Evolutionary conservation across 2,329 filamentous ascomycete genomes (phyloP), one percentile per base, ranked within the genome.

Genomic region (Aspergillus quadrilineatus): DNA sequence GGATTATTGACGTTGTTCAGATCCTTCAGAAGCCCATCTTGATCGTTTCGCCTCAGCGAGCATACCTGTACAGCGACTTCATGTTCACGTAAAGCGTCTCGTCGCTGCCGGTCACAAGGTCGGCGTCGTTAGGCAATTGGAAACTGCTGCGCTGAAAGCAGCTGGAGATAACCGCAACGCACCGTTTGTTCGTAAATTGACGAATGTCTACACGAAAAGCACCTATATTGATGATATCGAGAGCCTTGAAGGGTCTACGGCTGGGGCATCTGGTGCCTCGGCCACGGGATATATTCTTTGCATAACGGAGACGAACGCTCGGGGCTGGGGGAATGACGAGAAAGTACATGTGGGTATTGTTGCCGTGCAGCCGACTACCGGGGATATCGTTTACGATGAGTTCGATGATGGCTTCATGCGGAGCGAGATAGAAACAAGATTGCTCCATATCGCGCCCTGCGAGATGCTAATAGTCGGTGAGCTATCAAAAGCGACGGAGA

Each of bases 351-450:
- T 97, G 26, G 94, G 94, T 1, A 85, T 99, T 56, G 81, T 99
- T 22, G 94, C 94, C 28, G 94, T 99, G 4, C 94, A 99, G 67
- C 94, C 94, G 7, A 89, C 91, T 1, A 99, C 94, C 0, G 94
- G 94, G 55, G 93, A 97, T 71, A 91, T 99, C 65, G 89, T 97
- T 55, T 95, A 97, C 67, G 94, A 99, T 68, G 87, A 88, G 57
- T 99, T 99, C 65, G 91, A 97, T 65, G 94, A 99, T 68, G 92
- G 93, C 1, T 97, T 97, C 75, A 96, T 99, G 93, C 83, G 94
- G 48, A 92, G 88, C 66, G 94, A 99, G 71, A 89, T 99, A 34
- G 94, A 99, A 76, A 99, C 94, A 0, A 81, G 94, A n/a, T 78
- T 99, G 28, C 79, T 99, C 30, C 94, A 99, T 71, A 96, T 99